phyloP scores from a whole-genome alignment of 2,329 filamentous ascomycete species.

The Microdochium bolleyi region DNA sequence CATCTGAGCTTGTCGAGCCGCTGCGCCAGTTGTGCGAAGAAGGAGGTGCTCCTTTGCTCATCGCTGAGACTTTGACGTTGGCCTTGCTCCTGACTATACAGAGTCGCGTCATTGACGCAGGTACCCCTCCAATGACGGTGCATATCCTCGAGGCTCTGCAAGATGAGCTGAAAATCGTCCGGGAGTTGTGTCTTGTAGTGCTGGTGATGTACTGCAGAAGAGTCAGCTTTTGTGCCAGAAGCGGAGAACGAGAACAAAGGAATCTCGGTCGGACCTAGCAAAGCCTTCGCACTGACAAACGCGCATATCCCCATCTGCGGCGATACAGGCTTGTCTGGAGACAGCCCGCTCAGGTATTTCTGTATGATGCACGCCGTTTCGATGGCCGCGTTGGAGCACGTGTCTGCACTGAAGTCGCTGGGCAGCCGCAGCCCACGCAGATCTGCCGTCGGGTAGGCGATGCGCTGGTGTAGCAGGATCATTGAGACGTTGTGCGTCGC shows the following conservation, averaged over 20 bases:
- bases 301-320: neutral
- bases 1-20: neutral
- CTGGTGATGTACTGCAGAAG: neutral
- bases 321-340: neutral
- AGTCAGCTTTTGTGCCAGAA: neutral
- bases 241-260: neutral
- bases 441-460: slow-evolving; percentile 25
- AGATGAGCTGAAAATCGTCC: neutral
- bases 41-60: too few relatives aligned
- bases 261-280: neutral
- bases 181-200: neutral
- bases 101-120: neutral
- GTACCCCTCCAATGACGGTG: neutral
- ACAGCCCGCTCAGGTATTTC: neutral
- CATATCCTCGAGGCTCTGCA: neutral
- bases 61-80: neutral
- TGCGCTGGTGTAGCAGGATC: slow-evolving; percentile 29
- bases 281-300: neutral
- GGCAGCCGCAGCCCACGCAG: slow-evolving; percentile 24
- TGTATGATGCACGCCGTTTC: neutral
- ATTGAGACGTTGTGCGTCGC: slow-evolving; percentile 33
- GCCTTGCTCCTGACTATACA: neutral
- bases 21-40: neutral
- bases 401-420: slow-evolving; percentile 28
- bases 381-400: slow-evolving; percentile 25